These are phyloP conservation scores for Trichoderma harzianum DNA, from an alignment of 2,329 filamentous ascomycete genomes.

Conservation along the genomic window DNA sequence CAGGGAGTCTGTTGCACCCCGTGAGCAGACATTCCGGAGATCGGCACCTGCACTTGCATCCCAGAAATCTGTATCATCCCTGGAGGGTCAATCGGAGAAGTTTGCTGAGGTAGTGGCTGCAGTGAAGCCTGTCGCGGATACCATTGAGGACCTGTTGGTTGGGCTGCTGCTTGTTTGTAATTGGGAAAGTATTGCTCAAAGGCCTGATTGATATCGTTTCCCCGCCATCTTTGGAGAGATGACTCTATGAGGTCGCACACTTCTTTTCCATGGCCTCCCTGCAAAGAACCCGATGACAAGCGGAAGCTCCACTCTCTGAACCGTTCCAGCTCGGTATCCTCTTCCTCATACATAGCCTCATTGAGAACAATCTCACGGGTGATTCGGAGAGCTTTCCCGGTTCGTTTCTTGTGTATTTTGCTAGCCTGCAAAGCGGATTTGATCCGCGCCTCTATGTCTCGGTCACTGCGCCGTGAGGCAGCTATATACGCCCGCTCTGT, in stretches of 20 bases:
- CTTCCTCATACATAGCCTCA: slow-evolving; percentile 95
- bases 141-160: slow-evolving; percentile 25
- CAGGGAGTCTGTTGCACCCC: neutral
- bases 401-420: slow-evolving; percentile 85
- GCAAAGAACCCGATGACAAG: slow-evolving; percentile 16
- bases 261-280: slow-evolving; percentile 33
- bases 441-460: slow-evolving; percentile 80
- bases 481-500: slow-evolving; percentile 89
- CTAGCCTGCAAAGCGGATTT: slow-evolving; percentile 86
- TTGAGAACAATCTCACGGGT: slow-evolving; percentile 82
- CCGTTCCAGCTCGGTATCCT: slow-evolving; percentile 74
- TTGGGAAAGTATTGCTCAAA: slow-evolving; percentile 48
- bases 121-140: neutral
- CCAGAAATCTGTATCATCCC: neutral
- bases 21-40: neutral
- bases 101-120: neutral
- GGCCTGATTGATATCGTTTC: slow-evolving; percentile 45
- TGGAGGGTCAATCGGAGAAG: neutral
- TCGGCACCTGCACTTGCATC: neutral
- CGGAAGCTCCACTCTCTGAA: slow-evolving; percentile 25
- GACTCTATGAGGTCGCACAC: slow-evolving; percentile 39
- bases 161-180: slow-evolving; percentile 29
- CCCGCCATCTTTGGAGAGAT: slow-evolving; percentile 38
- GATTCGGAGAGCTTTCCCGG: slow-evolving; percentile 76
- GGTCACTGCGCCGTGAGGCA: slow-evolving; percentile 80